These are phyloP conservation scores for Graphium sp. DNA, from an alignment of 2,329 filamentous ascomycete species.

Conservation along the genomic window DNA sequence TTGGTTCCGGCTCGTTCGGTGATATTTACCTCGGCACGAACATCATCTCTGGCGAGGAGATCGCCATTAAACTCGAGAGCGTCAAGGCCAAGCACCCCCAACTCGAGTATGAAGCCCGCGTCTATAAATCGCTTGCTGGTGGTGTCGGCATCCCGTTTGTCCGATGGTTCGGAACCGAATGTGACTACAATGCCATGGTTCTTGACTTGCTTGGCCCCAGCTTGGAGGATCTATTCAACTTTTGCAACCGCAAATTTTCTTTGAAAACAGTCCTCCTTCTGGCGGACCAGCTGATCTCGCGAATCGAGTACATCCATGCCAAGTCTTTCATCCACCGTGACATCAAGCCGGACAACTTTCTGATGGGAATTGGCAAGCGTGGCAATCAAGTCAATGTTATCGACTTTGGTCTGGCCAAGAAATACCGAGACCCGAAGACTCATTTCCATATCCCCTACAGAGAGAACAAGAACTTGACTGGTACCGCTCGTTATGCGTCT, in stretches of 20 bases:
- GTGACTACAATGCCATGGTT: constrained; percentile 99
- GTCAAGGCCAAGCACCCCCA: constrained; percentile 99
- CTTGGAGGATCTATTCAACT: constrained; percentile 98
- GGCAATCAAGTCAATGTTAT: constrained; percentile 99
- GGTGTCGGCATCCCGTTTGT: constrained; percentile 98
- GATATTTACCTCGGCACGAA: constrained; percentile 99
- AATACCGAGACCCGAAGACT: constrained; percentile 98
- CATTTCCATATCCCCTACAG: constrained; percentile 99
- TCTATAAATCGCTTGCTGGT: constrained; percentile 79
- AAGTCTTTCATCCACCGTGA: constrained; percentile 99
- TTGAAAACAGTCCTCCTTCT: constrained; percentile 94
- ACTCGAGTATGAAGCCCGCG: constrained; percentile 94
- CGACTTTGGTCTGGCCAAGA: constrained; percentile 97
- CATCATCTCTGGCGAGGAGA: constrained; percentile 98
- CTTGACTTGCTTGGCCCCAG: constrained; percentile 90
- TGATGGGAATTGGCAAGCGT: constrained; percentile 98
- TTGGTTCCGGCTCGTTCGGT: constrained; percentile 92
- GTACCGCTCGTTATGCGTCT: constrained; percentile 93
- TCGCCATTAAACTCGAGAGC: constrained; percentile 98
- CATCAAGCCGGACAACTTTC: constrained; percentile 99
- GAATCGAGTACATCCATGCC: constrained; percentile 98
- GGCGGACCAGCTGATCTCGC: constrained; percentile 95
- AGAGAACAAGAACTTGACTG: constrained; percentile 99
- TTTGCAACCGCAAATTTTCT: constrained; percentile 99
- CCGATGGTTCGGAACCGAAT: constrained; percentile 98